Percentiles rank a stretch among this genome's conserved stretches.
These are phyloP conservation scores for Eucalyptus polyanthemos DNA, from an alignment of 345 rosid species.

Conservation along the genomic window DNA sequence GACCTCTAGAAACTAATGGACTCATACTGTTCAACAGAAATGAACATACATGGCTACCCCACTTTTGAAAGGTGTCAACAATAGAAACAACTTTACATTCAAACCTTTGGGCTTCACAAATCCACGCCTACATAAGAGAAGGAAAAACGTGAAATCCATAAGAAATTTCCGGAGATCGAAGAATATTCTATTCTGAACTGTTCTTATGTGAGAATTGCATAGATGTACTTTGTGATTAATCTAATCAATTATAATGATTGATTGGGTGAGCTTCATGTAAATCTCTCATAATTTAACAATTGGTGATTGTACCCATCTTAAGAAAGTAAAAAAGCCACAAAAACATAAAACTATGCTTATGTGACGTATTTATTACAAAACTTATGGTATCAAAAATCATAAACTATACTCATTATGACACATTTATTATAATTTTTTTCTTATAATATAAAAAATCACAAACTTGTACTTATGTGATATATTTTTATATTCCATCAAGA, in stretches of 20 bases:
- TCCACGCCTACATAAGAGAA: not conserved
- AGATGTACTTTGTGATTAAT: not conserved
- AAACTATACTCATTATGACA: too few relatives aligned
- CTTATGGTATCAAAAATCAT: too few relatives aligned
- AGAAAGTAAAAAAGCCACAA: not conserved
- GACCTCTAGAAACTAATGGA: not conserved
- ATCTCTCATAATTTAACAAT: not conserved
- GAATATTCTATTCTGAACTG: fast-evolving
- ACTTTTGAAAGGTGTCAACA: not conserved
- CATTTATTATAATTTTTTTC: fast-evolving
- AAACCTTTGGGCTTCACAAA: not conserved
- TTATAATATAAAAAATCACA: too few relatives aligned
- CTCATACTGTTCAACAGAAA: not conserved
- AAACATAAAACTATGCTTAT: too few relatives aligned
- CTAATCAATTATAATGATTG: not conserved
- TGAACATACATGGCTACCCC: not conserved
- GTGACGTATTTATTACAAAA: too few relatives aligned
- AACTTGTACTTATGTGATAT: too few relatives aligned
- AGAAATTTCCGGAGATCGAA: not conserved
- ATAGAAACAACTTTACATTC: not conserved
- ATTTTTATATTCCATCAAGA: too few relatives aligned
- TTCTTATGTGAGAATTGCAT: not conserved
- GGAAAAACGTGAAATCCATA: fast-evolving
- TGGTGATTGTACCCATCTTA: not conserved
- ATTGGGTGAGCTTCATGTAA: fast-evolving